Evolutionary conservation across 2,329 filamentous ascomycete genomes (phyloP), one percentile per base, ranked within the genome.

Genomic region (Scytalidium lignicola): DNA sequence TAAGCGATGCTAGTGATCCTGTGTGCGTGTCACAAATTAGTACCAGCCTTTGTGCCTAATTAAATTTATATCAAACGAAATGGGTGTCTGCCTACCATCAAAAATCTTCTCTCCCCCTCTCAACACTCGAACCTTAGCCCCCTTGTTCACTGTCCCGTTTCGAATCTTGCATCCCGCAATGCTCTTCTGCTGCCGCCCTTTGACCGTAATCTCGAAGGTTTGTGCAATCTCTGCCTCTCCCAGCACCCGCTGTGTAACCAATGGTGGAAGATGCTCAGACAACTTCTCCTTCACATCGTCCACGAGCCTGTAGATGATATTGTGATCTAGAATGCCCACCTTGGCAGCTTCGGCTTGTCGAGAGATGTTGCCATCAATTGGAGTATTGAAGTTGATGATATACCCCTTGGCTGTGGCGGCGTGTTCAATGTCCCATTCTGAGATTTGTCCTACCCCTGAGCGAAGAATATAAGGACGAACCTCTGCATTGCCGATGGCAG

Each of bases 221-320:
- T 91, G 82, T 15, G 85, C 73, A 28, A 99, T 78, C 58, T 96
- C 90, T 0, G 91, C 92, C 70, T 99, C 93, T 52, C 91, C 93
- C 0, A 85, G 74, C 7, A 96, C 90, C 49, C 81, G 83, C 51
- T 80, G 79, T 3, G 76, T 80, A 28, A 93, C 68, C 1, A 75
- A 72, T 7, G 85, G 83, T 6, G 86, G 71, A 17, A 99, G 74
- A 53, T 85, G 76, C 54, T 84, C 82, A 44, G 83, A 85, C 50
- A 99, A 68, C 43, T 79, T 75, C 1, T 71, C 76, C 65, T 80
- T 84, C 45, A 90, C 81, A 47, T 88, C 84, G 63, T 93, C 88
- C 2, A 85, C 74, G 3, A 92, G 74, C 51, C 86, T 81, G 67
- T 95, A 93, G 65, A 95, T 95, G 65, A 95, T 83, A 57, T 86